phyloP scores from a whole-genome alignment of 2,329 filamentous ascomycete genomes.

The Penicillium capsulatum region DNA sequence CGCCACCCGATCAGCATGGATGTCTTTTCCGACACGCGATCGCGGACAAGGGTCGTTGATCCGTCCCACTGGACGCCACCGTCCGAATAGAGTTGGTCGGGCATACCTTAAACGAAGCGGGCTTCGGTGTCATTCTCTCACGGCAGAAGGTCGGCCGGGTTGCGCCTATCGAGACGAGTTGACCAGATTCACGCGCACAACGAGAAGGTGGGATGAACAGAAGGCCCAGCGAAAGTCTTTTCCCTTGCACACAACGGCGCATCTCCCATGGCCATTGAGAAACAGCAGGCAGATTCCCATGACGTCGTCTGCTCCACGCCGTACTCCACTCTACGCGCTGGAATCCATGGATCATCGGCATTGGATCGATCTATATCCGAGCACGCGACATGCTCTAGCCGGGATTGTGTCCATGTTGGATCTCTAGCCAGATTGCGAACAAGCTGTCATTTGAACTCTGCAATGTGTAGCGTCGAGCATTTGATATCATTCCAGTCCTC shows the following conservation, averaged over 20 bases:
- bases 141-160: too few species aligned
- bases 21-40: neutral
- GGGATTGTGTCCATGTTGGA: too few species aligned
- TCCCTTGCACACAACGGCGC: neutral
- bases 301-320: neutral
- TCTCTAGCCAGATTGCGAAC: too few species aligned
- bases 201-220: neutral
- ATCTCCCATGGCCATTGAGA: neutral
- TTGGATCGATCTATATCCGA: neutral
- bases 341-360: neutral
- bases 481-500: neutral
- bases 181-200: neutral
- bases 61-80: neutral
- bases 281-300: neutral
- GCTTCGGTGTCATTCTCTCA: too few species aligned
- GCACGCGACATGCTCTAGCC: neutral
- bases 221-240: neutral
- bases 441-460: neutral
- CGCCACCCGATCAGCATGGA: neutral
- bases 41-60: neutral
- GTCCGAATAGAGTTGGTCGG: too few species aligned
- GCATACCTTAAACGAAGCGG: too few species aligned
- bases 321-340: neutral
- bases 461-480: neutral
- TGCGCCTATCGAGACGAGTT: too few species aligned